Evolutionary conservation across 805 yeast genomes (phyloP).

Genomic region (Kregervanrija delftensis): DNA sequence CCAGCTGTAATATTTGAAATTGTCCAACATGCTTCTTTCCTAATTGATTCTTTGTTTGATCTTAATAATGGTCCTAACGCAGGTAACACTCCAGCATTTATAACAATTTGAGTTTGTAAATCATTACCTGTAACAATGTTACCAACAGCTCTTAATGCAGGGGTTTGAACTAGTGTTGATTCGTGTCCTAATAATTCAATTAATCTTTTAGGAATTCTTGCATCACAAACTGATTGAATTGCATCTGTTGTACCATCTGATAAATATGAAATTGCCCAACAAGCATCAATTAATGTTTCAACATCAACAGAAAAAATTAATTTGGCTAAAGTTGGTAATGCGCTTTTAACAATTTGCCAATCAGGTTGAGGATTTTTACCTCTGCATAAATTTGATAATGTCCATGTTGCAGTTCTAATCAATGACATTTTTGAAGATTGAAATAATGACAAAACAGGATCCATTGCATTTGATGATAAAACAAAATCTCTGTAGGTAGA

Average conservation of each 20-base stretch:
- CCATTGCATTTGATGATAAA: slow-evolving; percentile 78
- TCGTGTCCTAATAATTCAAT: slow-evolving; percentile 86
- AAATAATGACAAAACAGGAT: slow-evolving; percentile 75
- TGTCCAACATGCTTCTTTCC: slow-evolving; percentile 99
- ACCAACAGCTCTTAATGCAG: slow-evolving; percentile 95
- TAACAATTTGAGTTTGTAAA: slow-evolving; percentile 88
- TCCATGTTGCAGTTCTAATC: slow-evolving; percentile 97
- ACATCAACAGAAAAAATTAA: slow-evolving; percentile 84
- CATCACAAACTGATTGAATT: slow-evolving; percentile 94
- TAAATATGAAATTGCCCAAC: slow-evolving; percentile 96
- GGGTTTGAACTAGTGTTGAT: slow-evolving; percentile 86
- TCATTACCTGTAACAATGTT: slow-evolving; percentile 98
- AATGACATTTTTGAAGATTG: slow-evolving; percentile 79
- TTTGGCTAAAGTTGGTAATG: slow-evolving; percentile 87
- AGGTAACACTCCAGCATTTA: slow-evolving; percentile 85
- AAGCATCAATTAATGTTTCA: slow-evolving; percentile 93
- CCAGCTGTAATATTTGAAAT: slow-evolving; percentile 98
- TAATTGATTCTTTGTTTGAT: slow-evolving; percentile 84
- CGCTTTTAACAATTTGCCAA: slow-evolving; percentile 81
- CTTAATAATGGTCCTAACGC: slow-evolving; percentile 75
- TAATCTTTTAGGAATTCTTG: slow-evolving; percentile 87
- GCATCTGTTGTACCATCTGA: slow-evolving; percentile 91
- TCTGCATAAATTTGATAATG: slow-evolving; percentile 90
- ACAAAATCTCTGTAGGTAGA: slow-evolving; percentile 86
- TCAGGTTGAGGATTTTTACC: slow-evolving; percentile 96